A percentile compares a stretch with the other conserved stretches of the same genome.
phyloP scores from a whole-genome alignment of 2,329 filamentous ascomycete genomes.

The Elsinoe batatas region DNA sequence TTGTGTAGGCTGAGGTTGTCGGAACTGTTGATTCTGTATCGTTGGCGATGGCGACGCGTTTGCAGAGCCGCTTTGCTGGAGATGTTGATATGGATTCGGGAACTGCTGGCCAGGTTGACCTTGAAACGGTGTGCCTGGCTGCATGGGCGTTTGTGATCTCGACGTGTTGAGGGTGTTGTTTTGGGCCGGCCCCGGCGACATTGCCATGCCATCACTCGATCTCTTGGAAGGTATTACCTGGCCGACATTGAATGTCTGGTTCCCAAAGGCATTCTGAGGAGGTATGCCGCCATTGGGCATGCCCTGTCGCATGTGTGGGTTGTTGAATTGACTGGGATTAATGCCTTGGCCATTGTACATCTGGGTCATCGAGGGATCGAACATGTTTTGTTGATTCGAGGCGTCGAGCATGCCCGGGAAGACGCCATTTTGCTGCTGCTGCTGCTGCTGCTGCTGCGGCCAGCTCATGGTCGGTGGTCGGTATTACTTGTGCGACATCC shows the following conservation, averaged over 20 bases:
- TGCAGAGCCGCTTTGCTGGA: constrained; percentile 67
- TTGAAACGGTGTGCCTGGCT: constrained; percentile 20
- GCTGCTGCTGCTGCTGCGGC: constrained; percentile 13
- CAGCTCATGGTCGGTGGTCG: constrained; percentile 17
- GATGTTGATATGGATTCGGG: constrained; percentile 68
- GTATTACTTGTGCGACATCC: constrained; percentile 12
- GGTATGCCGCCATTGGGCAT: constrained; percentile 81
- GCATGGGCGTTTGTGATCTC: constrained; percentile 73
- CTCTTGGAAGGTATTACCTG: constrained; percentile 85
- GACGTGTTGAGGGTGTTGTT: constrained; percentile 60
- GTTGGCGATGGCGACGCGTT: constrained; percentile 90
- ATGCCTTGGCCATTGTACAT: constrained; percentile 17
- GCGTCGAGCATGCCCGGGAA: constrained; percentile 16
- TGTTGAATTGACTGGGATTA: constrained; percentile 36
- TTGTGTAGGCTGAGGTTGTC: constrained; percentile 54
- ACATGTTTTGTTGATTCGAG: constrained; percentile 10
- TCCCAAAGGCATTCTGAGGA: constrained; percentile 67
- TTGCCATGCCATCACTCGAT: constrained; percentile 72
- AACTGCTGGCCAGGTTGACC: constrained; percentile 50
- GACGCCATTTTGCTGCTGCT: constrained; percentile 17
- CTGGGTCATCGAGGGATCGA: constrained; percentile 17
- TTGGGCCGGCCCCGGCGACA: constrained; percentile 68
- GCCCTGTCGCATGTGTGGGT: constrained; percentile 32
- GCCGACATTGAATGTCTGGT: constrained; percentile 73
- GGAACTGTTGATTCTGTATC: constrained; percentile 69